Conservation (phyloP, 2,329 filamentous ascomycete species). For the Paramyrothecium roridum region DNA sequence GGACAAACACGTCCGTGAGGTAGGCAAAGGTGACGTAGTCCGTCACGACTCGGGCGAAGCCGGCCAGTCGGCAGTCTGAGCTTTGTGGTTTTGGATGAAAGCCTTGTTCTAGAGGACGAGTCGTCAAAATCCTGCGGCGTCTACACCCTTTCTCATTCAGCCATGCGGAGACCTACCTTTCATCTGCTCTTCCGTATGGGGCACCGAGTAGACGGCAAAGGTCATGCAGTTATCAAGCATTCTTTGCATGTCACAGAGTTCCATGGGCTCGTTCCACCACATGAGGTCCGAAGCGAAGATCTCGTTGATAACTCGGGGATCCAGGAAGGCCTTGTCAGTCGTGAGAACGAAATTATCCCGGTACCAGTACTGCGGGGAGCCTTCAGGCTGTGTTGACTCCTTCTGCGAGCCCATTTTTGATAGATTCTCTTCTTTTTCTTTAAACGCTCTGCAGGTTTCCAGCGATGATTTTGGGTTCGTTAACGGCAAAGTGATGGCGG, state of each 20-base stretch:
- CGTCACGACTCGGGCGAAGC: slow-evolving; percentile 57
- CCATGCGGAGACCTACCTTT: slow-evolving; percentile 24
- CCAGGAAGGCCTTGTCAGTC: slow-evolving; percentile 54
- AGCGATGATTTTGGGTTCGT: neutral
- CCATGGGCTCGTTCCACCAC: slow-evolving; percentile 58
- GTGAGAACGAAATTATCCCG: slow-evolving; percentile 57
- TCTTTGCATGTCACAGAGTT: slow-evolving; percentile 43
- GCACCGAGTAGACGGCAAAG: slow-evolving; percentile 52
- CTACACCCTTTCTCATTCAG: neutral
- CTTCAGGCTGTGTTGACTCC: slow-evolving; percentile 21
- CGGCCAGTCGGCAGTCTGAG: slow-evolving; percentile 31
- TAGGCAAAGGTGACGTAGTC: slow-evolving; percentile 69
- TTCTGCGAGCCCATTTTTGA: slow-evolving; percentile 14
- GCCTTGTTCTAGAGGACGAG: slow-evolving; percentile 23
- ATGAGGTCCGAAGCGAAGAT: slow-evolving; percentile 54
- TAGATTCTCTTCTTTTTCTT: neutral
- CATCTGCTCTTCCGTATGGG: slow-evolving; percentile 34
- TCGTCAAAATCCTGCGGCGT: slow-evolving; percentile 8
- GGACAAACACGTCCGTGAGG: slow-evolving; percentile 64
- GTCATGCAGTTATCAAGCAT: slow-evolving; percentile 58
- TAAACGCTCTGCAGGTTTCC: neutral
- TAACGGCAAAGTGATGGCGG: too few relatives aligned
- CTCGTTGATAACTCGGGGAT: slow-evolving; percentile 50
- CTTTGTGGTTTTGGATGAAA: slow-evolving; percentile 24
- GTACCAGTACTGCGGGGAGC: slow-evolving; percentile 41